These are phyloP conservation scores for Rhodotorula diobovata DNA, from an alignment of 768 basidiomycete species.

Conservation along the genomic window DNA sequence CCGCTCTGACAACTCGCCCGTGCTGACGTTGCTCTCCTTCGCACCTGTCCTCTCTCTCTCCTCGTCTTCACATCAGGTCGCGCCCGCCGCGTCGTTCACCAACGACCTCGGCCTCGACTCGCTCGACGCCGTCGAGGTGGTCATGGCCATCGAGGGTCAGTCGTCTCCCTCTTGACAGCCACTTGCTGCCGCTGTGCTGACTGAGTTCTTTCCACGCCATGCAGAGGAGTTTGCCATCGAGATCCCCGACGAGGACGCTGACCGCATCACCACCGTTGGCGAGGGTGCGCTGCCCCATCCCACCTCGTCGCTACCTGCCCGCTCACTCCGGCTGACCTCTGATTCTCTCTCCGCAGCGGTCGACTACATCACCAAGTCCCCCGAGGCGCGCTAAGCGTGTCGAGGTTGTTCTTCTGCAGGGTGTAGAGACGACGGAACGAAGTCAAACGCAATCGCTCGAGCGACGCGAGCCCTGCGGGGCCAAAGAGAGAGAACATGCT, in stretches of 20 bases:
- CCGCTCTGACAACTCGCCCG: too few species aligned
- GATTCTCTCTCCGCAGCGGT: conserved; percentile 58
- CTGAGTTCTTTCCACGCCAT: background rate
- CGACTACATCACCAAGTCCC: conserved; percentile 89
- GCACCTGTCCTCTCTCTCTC: background rate
- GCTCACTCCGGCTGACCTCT: conserved; percentile 10
- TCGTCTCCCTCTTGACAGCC: background rate
- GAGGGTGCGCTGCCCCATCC: conserved; percentile 61
- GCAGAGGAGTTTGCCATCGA: conserved; percentile 89
- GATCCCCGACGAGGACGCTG: conserved; percentile 95
- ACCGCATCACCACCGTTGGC: conserved; percentile 82
- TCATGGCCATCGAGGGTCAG: conserved; percentile 96
- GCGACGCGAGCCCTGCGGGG: too few species aligned
- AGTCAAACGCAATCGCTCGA: background rate
- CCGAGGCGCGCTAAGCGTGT: conserved; percentile 65
- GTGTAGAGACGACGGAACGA: background rate
- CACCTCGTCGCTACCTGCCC: conserved; percentile 29
- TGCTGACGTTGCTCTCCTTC: conserved; percentile 4
- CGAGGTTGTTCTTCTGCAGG: too few species aligned
- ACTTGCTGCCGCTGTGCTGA: background rate
- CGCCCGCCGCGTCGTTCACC: conserved; percentile 62
- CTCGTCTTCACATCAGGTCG: conserved; percentile 55
- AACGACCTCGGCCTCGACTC: conserved; percentile 89
- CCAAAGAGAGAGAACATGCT: too few species aligned
- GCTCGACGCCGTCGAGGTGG: conserved; percentile 92